Conservation (phyloP, 495 filamentous ascomycete species). For the Neurospora sp. region DNA sequence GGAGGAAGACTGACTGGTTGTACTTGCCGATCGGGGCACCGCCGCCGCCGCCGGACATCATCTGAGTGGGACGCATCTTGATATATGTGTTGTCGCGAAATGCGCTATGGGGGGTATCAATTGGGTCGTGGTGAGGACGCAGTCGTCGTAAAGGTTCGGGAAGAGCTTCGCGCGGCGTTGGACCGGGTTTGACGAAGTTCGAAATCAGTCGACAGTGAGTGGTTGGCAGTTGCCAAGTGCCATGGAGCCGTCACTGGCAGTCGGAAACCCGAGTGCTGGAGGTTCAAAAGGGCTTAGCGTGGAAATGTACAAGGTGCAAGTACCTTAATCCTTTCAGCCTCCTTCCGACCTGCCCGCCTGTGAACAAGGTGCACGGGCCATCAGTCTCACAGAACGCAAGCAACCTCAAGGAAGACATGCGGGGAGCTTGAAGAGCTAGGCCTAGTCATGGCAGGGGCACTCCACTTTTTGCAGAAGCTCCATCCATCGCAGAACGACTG, state of each 20-base stretch:
- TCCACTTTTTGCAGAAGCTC: no score
- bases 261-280: background rate
- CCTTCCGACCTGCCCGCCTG: background rate
- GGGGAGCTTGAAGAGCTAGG: no score
- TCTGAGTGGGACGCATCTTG: slow-evolving; percentile 55
- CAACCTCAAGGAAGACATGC: no score
- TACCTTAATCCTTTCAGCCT: slow-evolving; percentile 6
- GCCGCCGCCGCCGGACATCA: slow-evolving; percentile 43
- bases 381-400: no score
- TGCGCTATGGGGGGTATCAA: slow-evolving; percentile 17
- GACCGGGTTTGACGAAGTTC: slow-evolving; percentile 4
- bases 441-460: no score
- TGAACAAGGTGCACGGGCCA: no score
- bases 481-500: no score
- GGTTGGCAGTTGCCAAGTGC: slow-evolving; percentile 1
- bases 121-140: slow-evolving; percentile 13
- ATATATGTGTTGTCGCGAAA: slow-evolving; percentile 15
- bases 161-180: slow-evolving; percentile 14
- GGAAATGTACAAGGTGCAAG: background rate
- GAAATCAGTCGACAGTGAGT: slow-evolving; percentile 20
- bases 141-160: slow-evolving; percentile 6
- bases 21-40: slow-evolving; percentile 50
- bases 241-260: background rate
- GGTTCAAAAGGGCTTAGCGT: slow-evolving; percentile 30
- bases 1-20: slow-evolving; percentile 53